Conservation (phyloP, 2,329 filamentous ascomycete species). For the Fusarium dimerum region DNA sequence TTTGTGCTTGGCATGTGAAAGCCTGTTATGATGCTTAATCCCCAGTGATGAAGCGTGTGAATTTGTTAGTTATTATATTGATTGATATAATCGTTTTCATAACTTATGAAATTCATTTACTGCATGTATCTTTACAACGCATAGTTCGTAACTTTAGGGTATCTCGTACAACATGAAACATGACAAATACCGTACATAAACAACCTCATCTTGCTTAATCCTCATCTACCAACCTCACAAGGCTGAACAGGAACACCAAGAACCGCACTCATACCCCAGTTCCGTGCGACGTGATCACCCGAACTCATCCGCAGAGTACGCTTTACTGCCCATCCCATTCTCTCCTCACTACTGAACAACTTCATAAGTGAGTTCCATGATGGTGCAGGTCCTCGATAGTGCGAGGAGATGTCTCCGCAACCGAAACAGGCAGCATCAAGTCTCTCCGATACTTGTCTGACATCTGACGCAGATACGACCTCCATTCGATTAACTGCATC, state of each 20-base stretch:
- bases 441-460: slow-evolving; percentile 1
- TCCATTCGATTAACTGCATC: slow-evolving; percentile 5
- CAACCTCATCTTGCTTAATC: background rate
- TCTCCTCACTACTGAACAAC: slow-evolving; percentile 8
- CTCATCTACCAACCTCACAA: slow-evolving; percentile 2
- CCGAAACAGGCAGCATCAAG: background rate
- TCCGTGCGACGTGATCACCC: slow-evolving; percentile 23
- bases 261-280: slow-evolving; percentile 25
- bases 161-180: background rate
- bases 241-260: slow-evolving; percentile 22
- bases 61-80: background rate
- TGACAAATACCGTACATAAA: background rate
- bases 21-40: background rate
- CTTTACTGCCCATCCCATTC: slow-evolving; percentile 11
- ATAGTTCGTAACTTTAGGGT: background rate
- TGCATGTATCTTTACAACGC: background rate
- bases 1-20: background rate
- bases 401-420: background rate
- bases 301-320: slow-evolving; percentile 22
- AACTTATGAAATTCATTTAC: background rate
- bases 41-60: too few species aligned
- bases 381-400: background rate
- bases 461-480: slow-evolving; percentile 3
- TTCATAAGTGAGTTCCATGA: slow-evolving; percentile 6
- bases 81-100: background rate